These are phyloP conservation scores for Arabis alpina DNA, from an alignment of 345 rosid species.

Conservation along the genomic window DNA sequence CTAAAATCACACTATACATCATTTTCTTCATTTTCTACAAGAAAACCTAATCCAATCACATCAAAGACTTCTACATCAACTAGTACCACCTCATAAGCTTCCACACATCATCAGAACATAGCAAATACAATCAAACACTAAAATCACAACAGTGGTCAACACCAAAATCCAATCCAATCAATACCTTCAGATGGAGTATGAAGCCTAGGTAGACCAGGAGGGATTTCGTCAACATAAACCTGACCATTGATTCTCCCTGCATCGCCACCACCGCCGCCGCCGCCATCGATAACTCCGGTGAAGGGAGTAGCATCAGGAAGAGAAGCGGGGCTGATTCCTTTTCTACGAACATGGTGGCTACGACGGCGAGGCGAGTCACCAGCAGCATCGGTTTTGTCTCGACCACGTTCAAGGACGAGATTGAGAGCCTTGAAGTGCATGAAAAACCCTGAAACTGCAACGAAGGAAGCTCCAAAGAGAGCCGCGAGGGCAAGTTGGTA, in stretches of 20 bases:
- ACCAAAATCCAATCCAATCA: neutral
- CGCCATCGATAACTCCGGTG: conserved; percentile 54
- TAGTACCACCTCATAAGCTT: no score
- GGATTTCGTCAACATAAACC: conserved; percentile 69
- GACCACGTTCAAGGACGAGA: conserved; percentile 90
- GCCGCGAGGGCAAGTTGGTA: conserved; percentile 95
- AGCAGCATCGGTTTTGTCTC: conserved; percentile 57
- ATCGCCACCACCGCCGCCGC: conserved; percentile 56
- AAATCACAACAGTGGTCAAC: no score
- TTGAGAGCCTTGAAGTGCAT: conserved; percentile 94
- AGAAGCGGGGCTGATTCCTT: conserved; percentile 65
- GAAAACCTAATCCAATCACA: no score
- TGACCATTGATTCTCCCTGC: conserved; percentile 62
- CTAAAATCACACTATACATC: neutral
- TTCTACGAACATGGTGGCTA: conserved; percentile 49
- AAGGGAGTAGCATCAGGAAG: conserved; percentile 76
- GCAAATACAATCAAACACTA: no score
- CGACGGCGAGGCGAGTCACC: conserved; percentile 61
- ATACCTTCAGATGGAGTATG: conserved; percentile 88
- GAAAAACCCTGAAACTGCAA: conserved; percentile 87
- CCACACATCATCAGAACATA: no score
- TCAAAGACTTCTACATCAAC: no score
- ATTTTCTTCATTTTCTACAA: no score
- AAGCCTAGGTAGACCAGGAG: conserved; percentile 79
- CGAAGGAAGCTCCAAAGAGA: conserved; percentile 91